phyloP scores from a whole-genome alignment of 1,284 basidiomycete species.

The Malassezia japonica region DNA sequence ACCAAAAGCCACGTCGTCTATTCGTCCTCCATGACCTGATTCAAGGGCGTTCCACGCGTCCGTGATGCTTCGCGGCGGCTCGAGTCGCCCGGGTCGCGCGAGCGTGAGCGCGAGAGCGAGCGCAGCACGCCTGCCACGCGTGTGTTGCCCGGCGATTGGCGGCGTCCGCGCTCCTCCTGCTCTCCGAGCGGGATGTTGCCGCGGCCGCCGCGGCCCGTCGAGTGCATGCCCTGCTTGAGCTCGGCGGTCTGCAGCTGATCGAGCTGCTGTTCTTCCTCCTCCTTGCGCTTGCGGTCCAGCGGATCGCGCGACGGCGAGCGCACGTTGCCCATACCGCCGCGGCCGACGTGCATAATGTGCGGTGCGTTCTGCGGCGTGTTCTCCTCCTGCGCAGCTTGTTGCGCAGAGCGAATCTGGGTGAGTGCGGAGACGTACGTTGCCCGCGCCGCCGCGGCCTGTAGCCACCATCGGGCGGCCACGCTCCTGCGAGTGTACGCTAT shows the following conservation, averaged over 20 bases:
- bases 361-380: constrained; percentile 27
- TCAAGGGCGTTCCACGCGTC: neutral
- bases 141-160: constrained; percentile 3
- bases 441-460: constrained; percentile 38
- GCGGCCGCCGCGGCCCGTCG: constrained; percentile 61
- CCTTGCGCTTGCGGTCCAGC: constrained; percentile 41
- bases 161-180: constrained; percentile 26
- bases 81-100: constrained; percentile 28
- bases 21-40: constrained; percentile 8
- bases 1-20: no score
- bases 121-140: constrained; percentile 27
- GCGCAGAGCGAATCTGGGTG: constrained; percentile 3
- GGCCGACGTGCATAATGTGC: constrained; percentile 57
- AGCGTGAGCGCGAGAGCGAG: constrained; percentile 38
- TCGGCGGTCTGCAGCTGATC: constrained; percentile 50
- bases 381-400: neutral
- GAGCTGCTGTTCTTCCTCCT: constrained; percentile 19
- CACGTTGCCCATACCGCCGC: constrained; percentile 69
- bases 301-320: constrained; percentile 61
- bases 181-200: constrained; percentile 54
- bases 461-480: constrained; percentile 35
- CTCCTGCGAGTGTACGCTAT: constrained; percentile 8
- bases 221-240: constrained; percentile 52
- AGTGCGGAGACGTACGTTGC: constrained; percentile 28
- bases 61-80: neutral